Conservation (phyloP, 441 rosid species). For the Erodium texanum region DNA sequence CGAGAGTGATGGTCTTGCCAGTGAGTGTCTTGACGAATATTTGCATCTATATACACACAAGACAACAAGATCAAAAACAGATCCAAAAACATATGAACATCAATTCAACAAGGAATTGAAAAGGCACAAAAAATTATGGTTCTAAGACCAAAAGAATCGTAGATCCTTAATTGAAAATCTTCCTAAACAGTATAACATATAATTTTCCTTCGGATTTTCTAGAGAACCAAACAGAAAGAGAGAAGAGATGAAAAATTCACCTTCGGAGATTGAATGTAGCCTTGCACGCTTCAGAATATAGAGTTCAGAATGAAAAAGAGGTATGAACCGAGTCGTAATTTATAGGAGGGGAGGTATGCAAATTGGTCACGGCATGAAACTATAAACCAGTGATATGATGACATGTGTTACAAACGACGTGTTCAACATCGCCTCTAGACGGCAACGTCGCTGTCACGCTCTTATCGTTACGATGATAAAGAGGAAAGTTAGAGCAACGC, state of each 20-base stretch:
- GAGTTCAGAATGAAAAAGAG: neutral
- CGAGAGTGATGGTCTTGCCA: slow-evolving; percentile 31
- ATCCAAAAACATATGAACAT: neutral
- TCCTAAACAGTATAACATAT: neutral
- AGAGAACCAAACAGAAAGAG: neutral
- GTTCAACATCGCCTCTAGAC: neutral
- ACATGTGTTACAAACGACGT: neutral
- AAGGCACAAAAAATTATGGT: neutral
- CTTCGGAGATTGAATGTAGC: neutral
- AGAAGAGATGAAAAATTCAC: neutral
- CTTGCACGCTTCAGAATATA: neutral
- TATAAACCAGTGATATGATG: neutral
- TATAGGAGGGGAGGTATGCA: neutral
- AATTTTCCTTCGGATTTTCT: neutral
- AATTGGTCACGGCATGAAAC: slow-evolving; percentile 1
- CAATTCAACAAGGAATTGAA: neutral
- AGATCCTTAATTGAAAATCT: neutral
- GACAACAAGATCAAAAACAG: neutral
- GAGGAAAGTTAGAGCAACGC: neutral
- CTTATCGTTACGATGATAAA: neutral
- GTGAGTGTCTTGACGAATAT: slow-evolving; percentile 30
- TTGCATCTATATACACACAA: slow-evolving; percentile 16
- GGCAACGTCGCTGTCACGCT: neutral
- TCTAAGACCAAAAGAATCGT: neutral
- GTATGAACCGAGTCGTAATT: neutral